Evolutionary conservation across 2,329 filamentous ascomycete genomes (phyloP), one percentile per base, ranked within the genome.

Genomic region (Fusarium dlaminii): DNA sequence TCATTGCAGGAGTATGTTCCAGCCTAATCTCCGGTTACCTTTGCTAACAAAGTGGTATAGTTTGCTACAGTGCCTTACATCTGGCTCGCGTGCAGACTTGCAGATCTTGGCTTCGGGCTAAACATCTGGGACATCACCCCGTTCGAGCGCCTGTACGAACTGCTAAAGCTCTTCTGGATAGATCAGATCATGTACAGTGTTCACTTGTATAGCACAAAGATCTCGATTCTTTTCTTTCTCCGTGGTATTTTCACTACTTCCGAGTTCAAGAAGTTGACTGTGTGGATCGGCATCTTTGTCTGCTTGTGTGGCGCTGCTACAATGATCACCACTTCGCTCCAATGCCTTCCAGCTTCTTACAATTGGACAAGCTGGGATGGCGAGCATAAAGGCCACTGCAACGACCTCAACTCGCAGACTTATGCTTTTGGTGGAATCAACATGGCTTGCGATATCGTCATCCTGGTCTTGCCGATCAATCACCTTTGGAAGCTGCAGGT

Each of bases 131-230:
- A 74, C 6, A 60, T 74, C 17, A 49, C 59, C 9, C 71, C 71
- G 2, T 74, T 68, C 14, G 73, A 68, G 13, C 32, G 62, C 15
- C 17, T 75, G 13, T 75, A 75, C 11, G 42, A 75, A 43, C 51
- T 75, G 14, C 49, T 75, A 3, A 74, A 55, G 36, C 37, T 74
- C 8, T 75, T 75, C 55, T 75, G 73, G 73, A 69, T 75, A 11
- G 73, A 75, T 32, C 73, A 75, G 46, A 75, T 75, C 24, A 58
- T 75, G 66, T 75, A 75, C 39, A 75, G 73, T 29, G 37, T 75
- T 22, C 73, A 75, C 8, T 60, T 75, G 22, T 75, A 75, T 62
- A 75, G 66, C 32, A 75, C 73, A 3, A 75, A 75, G 51, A 48
- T 75, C 18, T 75, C 73, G 1, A 71, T 75, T 8, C 70, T 75